phyloP scores from a whole-genome alignment of 2,329 filamentous ascomycete genomes.

The Cytospora chrysosperma region DNA sequence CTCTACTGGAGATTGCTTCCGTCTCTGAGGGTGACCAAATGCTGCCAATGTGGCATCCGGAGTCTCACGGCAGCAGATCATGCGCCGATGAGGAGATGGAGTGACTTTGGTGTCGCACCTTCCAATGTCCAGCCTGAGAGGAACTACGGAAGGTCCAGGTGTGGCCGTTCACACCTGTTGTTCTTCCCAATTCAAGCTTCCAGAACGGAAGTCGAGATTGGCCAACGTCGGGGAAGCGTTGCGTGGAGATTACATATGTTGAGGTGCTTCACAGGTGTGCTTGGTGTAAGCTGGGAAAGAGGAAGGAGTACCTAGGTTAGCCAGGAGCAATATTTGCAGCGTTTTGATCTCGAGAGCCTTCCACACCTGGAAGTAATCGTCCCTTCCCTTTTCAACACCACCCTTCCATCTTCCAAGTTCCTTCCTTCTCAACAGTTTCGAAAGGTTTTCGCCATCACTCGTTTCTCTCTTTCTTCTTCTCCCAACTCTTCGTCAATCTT shows the following conservation, averaged over 20 bases:
- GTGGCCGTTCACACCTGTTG: neutral
- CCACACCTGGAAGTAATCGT: slow-evolving; percentile 9
- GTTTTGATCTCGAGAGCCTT: neutral
- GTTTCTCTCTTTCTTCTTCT: slow-evolving; percentile 18
- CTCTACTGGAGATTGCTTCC: neutral
- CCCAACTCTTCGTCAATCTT: slow-evolving; percentile 15
- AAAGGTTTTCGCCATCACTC: neutral
- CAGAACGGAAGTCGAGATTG: neutral
- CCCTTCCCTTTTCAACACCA: slow-evolving; percentile 19
- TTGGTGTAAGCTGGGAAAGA: neutral
- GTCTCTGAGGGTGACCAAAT: neutral
- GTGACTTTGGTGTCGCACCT: neutral
- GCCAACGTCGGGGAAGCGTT: neutral
- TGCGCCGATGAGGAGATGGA: slow-evolving; percentile 14
- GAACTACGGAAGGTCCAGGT: neutral
- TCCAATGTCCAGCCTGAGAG: neutral
- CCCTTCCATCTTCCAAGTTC: slow-evolving; percentile 18
- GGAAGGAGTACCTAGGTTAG: slow-evolving; percentile 9
- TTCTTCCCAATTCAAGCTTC: neutral
- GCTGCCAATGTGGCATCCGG: slow-evolving; percentile 1
- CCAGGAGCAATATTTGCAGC: neutral
- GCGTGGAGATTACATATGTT: neutral
- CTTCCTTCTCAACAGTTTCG: neutral
- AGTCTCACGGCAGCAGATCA: slow-evolving; percentile 9
- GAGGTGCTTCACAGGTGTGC: neutral